A percentile compares a stretch with the other conserved stretches of the same genome.
Evolutionary conservation across 208 protist genomes (phyloP).

Genomic region (Acanthamoeba sp.): DNA sequence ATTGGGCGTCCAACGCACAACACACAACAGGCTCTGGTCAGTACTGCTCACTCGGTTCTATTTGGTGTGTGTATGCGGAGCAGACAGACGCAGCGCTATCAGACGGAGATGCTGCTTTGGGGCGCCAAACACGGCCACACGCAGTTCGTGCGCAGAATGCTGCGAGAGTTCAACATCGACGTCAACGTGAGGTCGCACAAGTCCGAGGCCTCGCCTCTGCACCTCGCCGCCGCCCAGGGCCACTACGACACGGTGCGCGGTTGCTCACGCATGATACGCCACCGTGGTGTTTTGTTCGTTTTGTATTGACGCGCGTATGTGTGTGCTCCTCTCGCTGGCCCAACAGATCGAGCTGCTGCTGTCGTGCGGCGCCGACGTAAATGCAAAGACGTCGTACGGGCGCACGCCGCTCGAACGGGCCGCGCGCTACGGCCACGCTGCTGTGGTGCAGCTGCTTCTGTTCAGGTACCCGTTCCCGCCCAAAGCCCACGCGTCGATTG

Average conservation of each 20-base stretch:
- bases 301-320: too few species aligned
- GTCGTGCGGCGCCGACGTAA: not conserved
- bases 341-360: not conserved
- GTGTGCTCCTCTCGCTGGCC: not conserved
- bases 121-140: constrained; percentile 26
- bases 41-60: too few species aligned
- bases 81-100: constrained; percentile 32
- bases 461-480: too few species aligned
- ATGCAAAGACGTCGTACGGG: not conserved
- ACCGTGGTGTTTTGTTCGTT: too few species aligned
- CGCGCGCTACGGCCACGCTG: constrained; percentile 25
- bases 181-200: constrained; percentile 22
- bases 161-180: constrained; percentile 13
- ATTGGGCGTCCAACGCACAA: too few species aligned
- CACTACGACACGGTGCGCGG: constrained; percentile 43
- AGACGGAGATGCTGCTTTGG: constrained; percentile 43
- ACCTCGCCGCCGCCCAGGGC: not conserved
- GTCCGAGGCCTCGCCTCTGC: constrained; percentile 15
- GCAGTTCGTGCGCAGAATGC: constrained; percentile 1
- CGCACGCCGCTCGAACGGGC: constrained; percentile 26
- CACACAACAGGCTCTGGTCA: too few species aligned
- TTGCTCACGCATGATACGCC: too few species aligned
- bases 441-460: not conserved
- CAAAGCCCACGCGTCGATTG: too few species aligned
- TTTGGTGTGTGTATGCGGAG: not conserved